Evolutionary conservation across 768 basidiomycete species (phyloP).

Genomic region (Suillus clintonianus): DNA sequence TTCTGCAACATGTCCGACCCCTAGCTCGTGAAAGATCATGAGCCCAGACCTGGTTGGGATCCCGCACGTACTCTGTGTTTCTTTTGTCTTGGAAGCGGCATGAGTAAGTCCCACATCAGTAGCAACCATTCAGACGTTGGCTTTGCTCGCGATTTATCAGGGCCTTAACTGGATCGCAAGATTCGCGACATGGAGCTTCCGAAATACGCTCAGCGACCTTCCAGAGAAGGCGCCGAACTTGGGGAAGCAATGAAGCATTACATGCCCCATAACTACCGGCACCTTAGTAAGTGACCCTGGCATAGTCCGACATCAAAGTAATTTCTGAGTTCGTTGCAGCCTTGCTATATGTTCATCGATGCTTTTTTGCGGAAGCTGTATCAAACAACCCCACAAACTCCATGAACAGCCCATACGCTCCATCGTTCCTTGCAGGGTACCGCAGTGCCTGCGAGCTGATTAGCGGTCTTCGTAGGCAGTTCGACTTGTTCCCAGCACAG

Average conservation of each 20-base stretch:
- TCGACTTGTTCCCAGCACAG: constrained; percentile 52
- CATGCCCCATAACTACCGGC: constrained; percentile 75
- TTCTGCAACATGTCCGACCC: too few species aligned
- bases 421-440: constrained; percentile 69
- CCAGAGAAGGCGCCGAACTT: constrained; percentile 52
- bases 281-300: constrained; percentile 52
- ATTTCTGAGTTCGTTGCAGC: constrained; percentile 37
- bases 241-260: constrained; percentile 70
- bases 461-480: constrained; percentile 47
- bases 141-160: constrained; percentile 71
- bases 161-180: constrained; percentile 66
- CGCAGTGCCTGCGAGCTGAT: constrained; percentile 65
- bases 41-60: too few species aligned
- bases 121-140: constrained; percentile 65
- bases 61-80: too few species aligned
- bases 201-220: constrained; percentile 53
- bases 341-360: constrained; percentile 73
- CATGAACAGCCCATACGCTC: constrained; percentile 65
- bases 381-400: constrained; percentile 65
- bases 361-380: constrained; percentile 76
- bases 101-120: too few species aligned
- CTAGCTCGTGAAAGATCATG: too few species aligned
- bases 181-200: constrained; percentile 71
- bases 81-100: too few species aligned
- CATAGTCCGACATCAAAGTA: background rate